Conservation (phyloP, 768 basidiomycete species). For the Serendipita vermifera region DNA sequence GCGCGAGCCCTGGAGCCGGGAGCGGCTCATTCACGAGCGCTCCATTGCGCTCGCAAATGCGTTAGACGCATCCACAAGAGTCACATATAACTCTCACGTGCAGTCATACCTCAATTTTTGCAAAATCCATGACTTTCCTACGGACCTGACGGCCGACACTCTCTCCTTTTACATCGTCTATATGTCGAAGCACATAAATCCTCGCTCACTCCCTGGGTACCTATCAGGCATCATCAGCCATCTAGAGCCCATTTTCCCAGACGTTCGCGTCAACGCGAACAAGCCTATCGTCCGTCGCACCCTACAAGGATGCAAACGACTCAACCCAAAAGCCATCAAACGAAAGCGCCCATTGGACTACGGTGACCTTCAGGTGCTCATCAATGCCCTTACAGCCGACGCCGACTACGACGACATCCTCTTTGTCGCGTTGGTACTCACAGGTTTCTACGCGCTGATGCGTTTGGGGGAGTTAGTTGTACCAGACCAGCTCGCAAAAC, state of each 20-base stretch:
- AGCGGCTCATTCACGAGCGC: constrained; percentile 24
- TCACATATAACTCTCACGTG: constrained; percentile 21
- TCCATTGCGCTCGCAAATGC: constrained; percentile 25
- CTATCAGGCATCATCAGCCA: constrained; percentile 28
- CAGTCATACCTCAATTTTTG: constrained; percentile 30
- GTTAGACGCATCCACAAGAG: constrained; percentile 18
- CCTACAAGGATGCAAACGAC: constrained; percentile 23
- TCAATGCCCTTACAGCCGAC: constrained; percentile 20
- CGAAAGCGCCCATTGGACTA: constrained; percentile 22
- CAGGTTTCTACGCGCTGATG: constrained; percentile 20
- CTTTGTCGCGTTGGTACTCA: constrained; percentile 20
- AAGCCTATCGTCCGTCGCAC: constrained; percentile 22
- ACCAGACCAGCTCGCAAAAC: constrained; percentile 15
- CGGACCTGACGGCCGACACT: constrained; percentile 28
- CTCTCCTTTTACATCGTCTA: constrained; percentile 27
- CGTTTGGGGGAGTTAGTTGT: constrained; percentile 22
- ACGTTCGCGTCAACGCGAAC: constrained; percentile 17
- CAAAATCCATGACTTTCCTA: constrained; percentile 22
- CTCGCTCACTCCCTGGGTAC: constrained; percentile 26
- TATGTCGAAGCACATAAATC: constrained; percentile 28
- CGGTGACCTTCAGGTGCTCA: constrained; percentile 13
- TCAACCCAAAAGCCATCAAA: constrained; percentile 14
- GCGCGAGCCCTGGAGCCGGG: constrained; percentile 25
- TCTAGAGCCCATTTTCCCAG: constrained; percentile 24
- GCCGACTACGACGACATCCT: constrained; percentile 20